phyloP scores from a whole-genome alignment of 2,329 filamentous ascomycete species.

The Elsinoe batatas region DNA sequence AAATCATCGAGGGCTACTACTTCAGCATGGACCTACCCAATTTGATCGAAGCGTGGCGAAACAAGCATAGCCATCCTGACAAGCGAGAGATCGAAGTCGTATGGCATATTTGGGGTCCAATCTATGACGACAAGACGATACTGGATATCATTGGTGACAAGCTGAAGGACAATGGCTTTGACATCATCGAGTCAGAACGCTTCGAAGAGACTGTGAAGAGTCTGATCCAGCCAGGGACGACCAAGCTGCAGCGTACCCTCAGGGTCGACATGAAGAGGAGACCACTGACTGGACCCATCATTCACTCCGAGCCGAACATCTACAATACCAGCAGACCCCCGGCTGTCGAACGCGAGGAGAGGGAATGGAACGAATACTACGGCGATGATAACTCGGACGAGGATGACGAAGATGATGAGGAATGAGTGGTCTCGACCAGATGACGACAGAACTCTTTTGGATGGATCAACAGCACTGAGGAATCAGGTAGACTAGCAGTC shows the following conservation, averaged over 20 bases:
- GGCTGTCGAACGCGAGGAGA: background rate
- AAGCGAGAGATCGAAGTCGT: constrained; percentile 1
- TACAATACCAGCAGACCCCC: background rate
- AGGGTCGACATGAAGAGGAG: background rate
- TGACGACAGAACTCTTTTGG: too few species aligned
- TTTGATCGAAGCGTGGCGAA: constrained; percentile 8
- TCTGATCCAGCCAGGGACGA: background rate
- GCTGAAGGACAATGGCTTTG: constrained; percentile 4
- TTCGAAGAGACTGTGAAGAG: background rate
- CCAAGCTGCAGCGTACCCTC: background rate
- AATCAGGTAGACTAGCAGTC: too few species aligned
- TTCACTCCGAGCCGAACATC: background rate
- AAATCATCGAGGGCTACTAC: background rate
- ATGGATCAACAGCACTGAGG: too few species aligned
- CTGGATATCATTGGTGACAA: constrained; percentile 3
- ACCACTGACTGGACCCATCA: background rate
- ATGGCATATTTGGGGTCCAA: background rate
- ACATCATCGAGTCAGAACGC: background rate
- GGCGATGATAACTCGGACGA: background rate
- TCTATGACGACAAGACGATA: constrained; percentile 2
- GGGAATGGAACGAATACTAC: background rate
- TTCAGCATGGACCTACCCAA: constrained; percentile 11
- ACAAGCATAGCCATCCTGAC: background rate
- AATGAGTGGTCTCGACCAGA: too few species aligned
- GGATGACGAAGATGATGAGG: too few species aligned